Conservation (phyloP, 139 green algal genomes). For the Auxenochlorella protothecoides region DNA sequence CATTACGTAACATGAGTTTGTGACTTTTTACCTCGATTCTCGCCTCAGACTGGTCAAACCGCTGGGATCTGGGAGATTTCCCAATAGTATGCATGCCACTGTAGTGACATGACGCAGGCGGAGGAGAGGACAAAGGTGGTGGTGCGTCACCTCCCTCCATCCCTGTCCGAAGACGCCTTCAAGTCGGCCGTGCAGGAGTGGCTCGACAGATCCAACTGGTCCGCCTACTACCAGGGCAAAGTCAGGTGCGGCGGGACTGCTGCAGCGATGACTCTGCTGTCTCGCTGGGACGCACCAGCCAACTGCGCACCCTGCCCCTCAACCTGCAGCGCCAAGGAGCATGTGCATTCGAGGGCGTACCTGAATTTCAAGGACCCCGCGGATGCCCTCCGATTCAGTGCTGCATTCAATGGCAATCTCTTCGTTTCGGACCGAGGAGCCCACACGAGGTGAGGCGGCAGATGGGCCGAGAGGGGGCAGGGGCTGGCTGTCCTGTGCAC, state of each 20-base stretch:
- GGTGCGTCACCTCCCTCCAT: conserved; percentile 50
- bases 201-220: conserved; percentile 40
- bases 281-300: not conserved
- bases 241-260: conserved; percentile 28
- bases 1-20: too few species aligned
- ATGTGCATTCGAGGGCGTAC: conserved; percentile 43
- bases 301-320: not conserved
- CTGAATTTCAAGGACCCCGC: conserved; percentile 42
- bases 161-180: conserved; percentile 36
- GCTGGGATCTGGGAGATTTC: too few species aligned
- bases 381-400: conserved; percentile 51
- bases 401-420: conserved; percentile 43
- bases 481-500: too few species aligned
- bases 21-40: too few species aligned
- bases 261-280: not conserved
- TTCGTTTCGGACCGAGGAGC: conserved; percentile 53
- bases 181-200: conserved; percentile 14
- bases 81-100: too few species aligned
- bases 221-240: conserved; percentile 59
- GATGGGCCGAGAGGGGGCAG: not conserved
- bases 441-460: conserved; percentile 14
- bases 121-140: conserved; percentile 42
- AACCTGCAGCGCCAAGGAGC: conserved; percentile 31
- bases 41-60: too few species aligned
- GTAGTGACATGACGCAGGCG: too few species aligned